Base-by-base conservation (phyloP, 2,329 filamentous ascomycete species). In the Botrytis aclada region DNA sequence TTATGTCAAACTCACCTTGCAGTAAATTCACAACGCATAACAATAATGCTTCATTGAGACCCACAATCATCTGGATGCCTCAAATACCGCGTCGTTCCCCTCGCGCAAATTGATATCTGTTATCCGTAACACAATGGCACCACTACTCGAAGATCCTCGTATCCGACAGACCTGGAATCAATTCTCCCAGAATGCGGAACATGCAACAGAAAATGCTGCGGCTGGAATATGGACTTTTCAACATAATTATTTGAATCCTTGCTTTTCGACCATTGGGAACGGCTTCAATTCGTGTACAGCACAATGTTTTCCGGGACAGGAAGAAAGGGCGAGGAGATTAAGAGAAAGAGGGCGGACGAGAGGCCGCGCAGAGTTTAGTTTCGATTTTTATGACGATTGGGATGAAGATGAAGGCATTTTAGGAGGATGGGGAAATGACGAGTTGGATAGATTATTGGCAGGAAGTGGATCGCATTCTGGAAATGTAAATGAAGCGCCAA, bases 381-480 rank as follows among this genome's bases (percentile, higher is more conserved):
- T 98, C 81, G 95, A 98, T 82, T 98, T 98, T 81, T 98, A 98
- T 84, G 95, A 98, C 82, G 95, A 98, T 82, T 98, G 95, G 95
- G 94, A 97, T 71, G 87, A 89, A 37, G 79, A 80, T 66, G 87
- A 89, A 56, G 87, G 90, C 0, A 82, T 95, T 65, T 84, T 95
- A 70, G 91, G 87, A 62, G 83, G 89, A 63, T 97, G 94, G 93
- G 90, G 91, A 56, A 90, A 88, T 77, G 94, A 97, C 79, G 94
- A 97, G 80, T 90, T 97, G 84, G 95, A 97, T 81, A 87, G 93
- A 69, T 83, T 98, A 75, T 84, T 97, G 69, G 93, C 91, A 18
- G 91, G 92, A 9, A 91, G 89, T 25, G 90, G 88, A 16, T 83
- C 82, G 45, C 82, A 83, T 76, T 81, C 77, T 39, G 72, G 80